Evolutionary conservation across 768 basidiomycete species (phyloP), one percentile per base, ranked within the genome.

Genomic region (Mrakia hoshinonis): DNA sequence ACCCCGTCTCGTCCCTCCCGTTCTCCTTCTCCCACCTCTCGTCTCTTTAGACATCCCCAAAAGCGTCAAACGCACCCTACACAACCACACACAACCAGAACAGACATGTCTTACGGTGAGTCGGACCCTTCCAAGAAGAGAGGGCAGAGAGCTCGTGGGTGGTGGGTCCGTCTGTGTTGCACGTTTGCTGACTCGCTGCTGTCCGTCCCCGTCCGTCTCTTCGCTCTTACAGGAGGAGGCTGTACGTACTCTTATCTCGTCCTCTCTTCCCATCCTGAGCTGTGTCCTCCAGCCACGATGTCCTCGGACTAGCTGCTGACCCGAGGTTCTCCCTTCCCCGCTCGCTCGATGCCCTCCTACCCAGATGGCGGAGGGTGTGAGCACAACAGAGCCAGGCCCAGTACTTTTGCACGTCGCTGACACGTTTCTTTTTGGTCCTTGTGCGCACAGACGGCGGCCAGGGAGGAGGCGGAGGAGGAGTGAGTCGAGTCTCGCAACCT

Each of bases 401-500:
- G 22, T 22, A 22, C 24, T 24, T 18, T 22, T n/a, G n/a, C n/a
- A n/a, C n/a, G n/a, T n/a, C n/a, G n/a, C n/a, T n/a, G n/a, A n/a
- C n/a, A n/a, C n/a, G n/a, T n/a, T n/a, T n/a, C n/a, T n/a, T n/a
- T n/a, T n/a, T n/a, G n/a, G n/a, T n/a, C n/a, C n/a, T n/a, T n/a
- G n/a, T n/a, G n/a, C n/a, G n/a, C n/a, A n/a, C 24, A 24, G 26
- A 31, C 24, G 22, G 38, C 24, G 52, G 29, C 63, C 24, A 26
- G 15, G 66, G 67, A 43, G 67, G 66, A 38, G 66, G 67, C 24
- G 67, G 67, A 26, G 55, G 34, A 20, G 58, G 55, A 13, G 54
- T 58, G 55, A 58, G 55, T 58, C 31, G 52, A 54, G 15, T 43
- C 43, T 43, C 22, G 10, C 51, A n/a, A 9, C n/a, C 34, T 26